phyloP scores from a whole-genome alignment of 352 stramenopile species.

The Phytophthora colocasiae region DNA sequence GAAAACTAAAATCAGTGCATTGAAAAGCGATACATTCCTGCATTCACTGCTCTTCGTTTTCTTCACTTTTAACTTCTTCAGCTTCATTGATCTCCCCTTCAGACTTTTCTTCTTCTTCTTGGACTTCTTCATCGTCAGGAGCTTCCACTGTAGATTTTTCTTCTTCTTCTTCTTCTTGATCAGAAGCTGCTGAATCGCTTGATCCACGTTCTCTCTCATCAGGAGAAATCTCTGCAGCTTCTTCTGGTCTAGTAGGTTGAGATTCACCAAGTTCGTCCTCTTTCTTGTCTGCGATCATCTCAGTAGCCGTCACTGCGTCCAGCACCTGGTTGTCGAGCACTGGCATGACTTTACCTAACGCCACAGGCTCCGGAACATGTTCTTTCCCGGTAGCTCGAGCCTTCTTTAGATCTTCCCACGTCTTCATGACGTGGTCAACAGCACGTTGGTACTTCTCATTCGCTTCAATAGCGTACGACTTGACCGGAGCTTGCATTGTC shows the following conservation, averaged over 20 bases:
- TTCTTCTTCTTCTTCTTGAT: constrained; percentile 1
- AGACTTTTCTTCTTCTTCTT: background rate
- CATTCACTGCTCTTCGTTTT: background rate
- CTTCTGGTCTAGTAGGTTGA: constrained; percentile 13
- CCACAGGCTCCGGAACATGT: constrained; percentile 10
- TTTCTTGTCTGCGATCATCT: constrained; percentile 21
- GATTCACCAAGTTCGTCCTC: constrained; percentile 2
- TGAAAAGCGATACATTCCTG: background rate
- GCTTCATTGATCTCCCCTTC: constrained; percentile 1
- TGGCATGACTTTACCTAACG: constrained; percentile 20
- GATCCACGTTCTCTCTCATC: background rate
- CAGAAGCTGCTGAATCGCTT: background rate
- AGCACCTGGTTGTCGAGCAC: constrained; percentile 19
- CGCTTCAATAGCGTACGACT: constrained; percentile 65
- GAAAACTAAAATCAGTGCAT: constrained; percentile 5
- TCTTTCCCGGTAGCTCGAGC: background rate
- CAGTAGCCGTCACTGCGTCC: constrained; percentile 25
- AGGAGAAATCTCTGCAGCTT: background rate
- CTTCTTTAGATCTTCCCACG: constrained; percentile 26
- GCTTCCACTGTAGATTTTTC: constrained; percentile 6
- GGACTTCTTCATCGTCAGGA: background rate
- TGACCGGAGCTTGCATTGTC: constrained; percentile 64
- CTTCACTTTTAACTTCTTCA: background rate
- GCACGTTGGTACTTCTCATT: constrained; percentile 62
- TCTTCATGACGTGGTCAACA: constrained; percentile 29